Evolutionary conservation across 2,329 filamentous ascomycete species (phyloP).

Genomic region (Aspergillus ochraceoroseus): DNA sequence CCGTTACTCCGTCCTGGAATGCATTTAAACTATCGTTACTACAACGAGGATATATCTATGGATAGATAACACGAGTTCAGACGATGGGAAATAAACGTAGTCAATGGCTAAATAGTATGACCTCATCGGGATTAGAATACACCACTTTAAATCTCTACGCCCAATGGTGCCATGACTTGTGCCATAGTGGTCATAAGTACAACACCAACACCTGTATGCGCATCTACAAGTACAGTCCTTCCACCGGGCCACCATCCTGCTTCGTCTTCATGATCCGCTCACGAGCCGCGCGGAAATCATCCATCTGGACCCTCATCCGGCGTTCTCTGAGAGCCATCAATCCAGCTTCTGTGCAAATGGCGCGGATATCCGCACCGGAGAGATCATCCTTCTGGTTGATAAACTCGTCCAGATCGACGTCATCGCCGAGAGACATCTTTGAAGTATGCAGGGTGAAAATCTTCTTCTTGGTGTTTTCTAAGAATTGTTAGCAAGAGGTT

Average conservation of each 20-base stretch:
- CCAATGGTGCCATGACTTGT: conserved; percentile 8
- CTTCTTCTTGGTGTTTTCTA: conserved; percentile 88
- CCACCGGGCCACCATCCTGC: conserved; percentile 87
- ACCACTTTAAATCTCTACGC: conserved; percentile 14
- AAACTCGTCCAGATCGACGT: conserved; percentile 98
- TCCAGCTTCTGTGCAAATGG: conserved; percentile 95
- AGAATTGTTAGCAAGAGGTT: conserved; percentile 21
- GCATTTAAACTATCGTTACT: too few relatives aligned
- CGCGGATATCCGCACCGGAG: conserved; percentile 96
- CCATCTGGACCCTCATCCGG: conserved; percentile 98
- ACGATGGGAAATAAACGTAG: background rate
- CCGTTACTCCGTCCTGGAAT: too few relatives aligned
- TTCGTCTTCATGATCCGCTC: conserved; percentile 97
- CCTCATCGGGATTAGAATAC: conserved; percentile 25
- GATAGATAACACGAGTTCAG: too few relatives aligned
- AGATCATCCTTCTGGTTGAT: conserved; percentile 98
- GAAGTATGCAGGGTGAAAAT: conserved; percentile 97
- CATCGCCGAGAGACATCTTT: conserved; percentile 94
- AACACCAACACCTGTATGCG: conserved; percentile 10
- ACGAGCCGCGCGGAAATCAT: conserved; percentile 86
- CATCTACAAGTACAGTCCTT: conserved; percentile 91
- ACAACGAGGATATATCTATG: too few relatives aligned
- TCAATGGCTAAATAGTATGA: conserved; percentile 1
- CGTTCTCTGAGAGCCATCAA: conserved; percentile 89
- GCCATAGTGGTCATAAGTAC: conserved; percentile 13